phyloP scores from a whole-genome alignment of 495 filamentous ascomycete genomes.

The Penicillium flavigenum region DNA sequence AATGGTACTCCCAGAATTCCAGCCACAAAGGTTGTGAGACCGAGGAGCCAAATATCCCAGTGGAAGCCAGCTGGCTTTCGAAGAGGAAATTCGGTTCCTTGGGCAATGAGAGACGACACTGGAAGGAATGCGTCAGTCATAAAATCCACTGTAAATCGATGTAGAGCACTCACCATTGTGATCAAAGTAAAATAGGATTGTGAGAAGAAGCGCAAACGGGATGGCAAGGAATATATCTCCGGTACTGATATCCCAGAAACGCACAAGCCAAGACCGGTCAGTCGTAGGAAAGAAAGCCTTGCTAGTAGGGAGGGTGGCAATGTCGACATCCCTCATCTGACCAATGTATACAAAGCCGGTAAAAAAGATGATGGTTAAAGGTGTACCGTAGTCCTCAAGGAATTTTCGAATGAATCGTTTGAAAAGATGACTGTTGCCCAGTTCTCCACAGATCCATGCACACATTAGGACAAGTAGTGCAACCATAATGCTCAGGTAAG shows the following conservation, averaged over 20 bases:
- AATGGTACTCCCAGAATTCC: slow-evolving; percentile 86
- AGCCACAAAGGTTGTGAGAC: slow-evolving; percentile 79
- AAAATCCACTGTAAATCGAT: neutral
- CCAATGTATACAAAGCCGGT: slow-evolving; percentile 86
- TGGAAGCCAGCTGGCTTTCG: slow-evolving; percentile 92
- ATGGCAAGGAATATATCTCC: slow-evolving; percentile 82
- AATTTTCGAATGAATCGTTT: slow-evolving; percentile 70
- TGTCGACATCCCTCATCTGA: slow-evolving; percentile 64
- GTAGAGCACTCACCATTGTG: slow-evolving; percentile 64
- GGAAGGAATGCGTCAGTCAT: neutral
- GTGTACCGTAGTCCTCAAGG: slow-evolving; percentile 80
- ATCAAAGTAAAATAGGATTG: slow-evolving; percentile 90
- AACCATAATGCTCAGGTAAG: slow-evolving; percentile 72
- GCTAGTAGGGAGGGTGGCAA: slow-evolving; percentile 67
- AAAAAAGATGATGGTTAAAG: slow-evolving; percentile 81
- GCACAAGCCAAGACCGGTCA: slow-evolving; percentile 77
- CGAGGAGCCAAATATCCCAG: slow-evolving; percentile 93
- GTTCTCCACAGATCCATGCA: slow-evolving; percentile 67
- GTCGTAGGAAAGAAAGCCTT: slow-evolving; percentile 80
- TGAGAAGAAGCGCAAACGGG: slow-evolving; percentile 82
- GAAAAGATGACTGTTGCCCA: slow-evolving; percentile 70
- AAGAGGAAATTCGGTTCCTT: slow-evolving; percentile 89
- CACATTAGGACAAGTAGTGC: slow-evolving; percentile 69
- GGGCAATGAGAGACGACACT: slow-evolving; percentile 86
- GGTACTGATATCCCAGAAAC: slow-evolving; percentile 81